Percentiles rank a stretch among this genome's conserved stretches.
phyloP scores from a whole-genome alignment of 805 yeast species.

The Ogataea nakhonphanomensis region DNA sequence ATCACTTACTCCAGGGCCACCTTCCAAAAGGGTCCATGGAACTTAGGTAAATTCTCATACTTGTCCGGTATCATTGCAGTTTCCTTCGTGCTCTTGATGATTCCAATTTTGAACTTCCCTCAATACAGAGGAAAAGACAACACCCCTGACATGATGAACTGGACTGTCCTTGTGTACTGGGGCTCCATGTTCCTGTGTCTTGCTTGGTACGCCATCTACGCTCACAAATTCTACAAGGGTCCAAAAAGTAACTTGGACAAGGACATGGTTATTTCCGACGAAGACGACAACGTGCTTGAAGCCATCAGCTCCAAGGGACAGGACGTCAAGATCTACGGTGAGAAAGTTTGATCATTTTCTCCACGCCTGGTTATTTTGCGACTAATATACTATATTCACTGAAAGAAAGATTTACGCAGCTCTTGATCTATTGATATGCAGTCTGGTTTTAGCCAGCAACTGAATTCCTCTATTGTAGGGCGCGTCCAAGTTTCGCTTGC shows the following conservation, averaged over 20 bases:
- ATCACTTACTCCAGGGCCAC: slow-evolving; percentile 49
- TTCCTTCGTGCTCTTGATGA: slow-evolving; percentile 51
- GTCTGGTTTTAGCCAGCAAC: slow-evolving; percentile 41
- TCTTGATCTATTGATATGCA: slow-evolving; percentile 19
- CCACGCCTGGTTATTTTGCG: not conserved
- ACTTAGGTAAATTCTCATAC: slow-evolving; percentile 48
- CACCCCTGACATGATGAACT: slow-evolving; percentile 47
- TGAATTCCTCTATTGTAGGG: slow-evolving; percentile 46
- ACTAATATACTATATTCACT: too few relatives aligned
- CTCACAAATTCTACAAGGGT: slow-evolving; percentile 58
- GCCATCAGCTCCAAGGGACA: slow-evolving; percentile 16
- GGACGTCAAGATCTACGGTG: slow-evolving; percentile 7
- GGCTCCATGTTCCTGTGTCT: slow-evolving; percentile 51
- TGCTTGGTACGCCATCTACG: slow-evolving; percentile 47
- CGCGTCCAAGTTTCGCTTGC: slow-evolving; percentile 39
- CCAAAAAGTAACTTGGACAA: slow-evolving; percentile 52
- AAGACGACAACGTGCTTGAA: slow-evolving; percentile 22
- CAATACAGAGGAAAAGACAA: slow-evolving; percentile 37
- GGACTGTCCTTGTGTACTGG: slow-evolving; percentile 59
- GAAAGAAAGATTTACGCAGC: not conserved
- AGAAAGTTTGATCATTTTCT: not conserved
- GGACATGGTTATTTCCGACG: slow-evolving; percentile 29
- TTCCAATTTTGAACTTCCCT: slow-evolving; percentile 59
- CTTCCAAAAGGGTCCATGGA: slow-evolving; percentile 64
- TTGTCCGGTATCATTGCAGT: slow-evolving; percentile 45